phyloP scores from a whole-genome alignment of 441 rosid species.

The Pelargonium cotyledonis region DNA sequence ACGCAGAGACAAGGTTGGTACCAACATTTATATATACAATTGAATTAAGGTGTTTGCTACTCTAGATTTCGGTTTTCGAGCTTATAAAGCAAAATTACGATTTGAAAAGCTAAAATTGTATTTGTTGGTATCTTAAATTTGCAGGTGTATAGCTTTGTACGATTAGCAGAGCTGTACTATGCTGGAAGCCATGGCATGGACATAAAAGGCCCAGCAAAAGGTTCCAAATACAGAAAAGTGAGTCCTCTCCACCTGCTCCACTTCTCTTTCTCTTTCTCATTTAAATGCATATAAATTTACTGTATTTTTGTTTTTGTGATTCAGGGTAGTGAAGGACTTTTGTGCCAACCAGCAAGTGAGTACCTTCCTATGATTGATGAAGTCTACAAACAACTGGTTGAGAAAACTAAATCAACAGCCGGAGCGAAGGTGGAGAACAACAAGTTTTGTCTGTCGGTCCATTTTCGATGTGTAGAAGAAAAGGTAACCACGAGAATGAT shows the following conservation, averaged over 20 bases:
- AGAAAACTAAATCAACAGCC: conserved; percentile 37
- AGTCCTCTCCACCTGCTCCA: conserved; percentile 19
- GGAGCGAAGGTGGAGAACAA: conserved; percentile 48
- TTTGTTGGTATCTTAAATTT: no score
- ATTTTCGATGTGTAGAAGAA: conserved; percentile 46
- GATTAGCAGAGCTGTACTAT: conserved; percentile 72
- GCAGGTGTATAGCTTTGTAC: conserved; percentile 83
- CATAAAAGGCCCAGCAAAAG: conserved; percentile 80
- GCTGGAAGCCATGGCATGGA: conserved; percentile 99
- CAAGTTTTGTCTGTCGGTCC: conserved; percentile 49
- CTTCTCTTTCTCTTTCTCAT: background rate
- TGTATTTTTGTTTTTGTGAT: no score
- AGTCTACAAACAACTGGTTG: conserved; percentile 26
- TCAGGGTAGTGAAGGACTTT: conserved; percentile 13
- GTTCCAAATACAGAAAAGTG: conserved; percentile 54
- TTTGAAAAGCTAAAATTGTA: no score
- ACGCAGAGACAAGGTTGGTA: conserved; percentile 43
- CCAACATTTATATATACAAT: conserved; percentile 22
- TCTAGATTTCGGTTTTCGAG: no score
- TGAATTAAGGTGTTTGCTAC: no score
- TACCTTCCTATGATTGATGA: conserved; percentile 21
- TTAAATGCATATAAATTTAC: no score
- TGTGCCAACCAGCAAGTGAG: conserved; percentile 22
- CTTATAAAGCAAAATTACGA: no score
- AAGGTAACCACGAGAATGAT: no score